These are phyloP conservation scores for Aspergillus pseudotamarii DNA, from an alignment of 2,329 filamentous ascomycete species.

Conservation along the genomic window DNA sequence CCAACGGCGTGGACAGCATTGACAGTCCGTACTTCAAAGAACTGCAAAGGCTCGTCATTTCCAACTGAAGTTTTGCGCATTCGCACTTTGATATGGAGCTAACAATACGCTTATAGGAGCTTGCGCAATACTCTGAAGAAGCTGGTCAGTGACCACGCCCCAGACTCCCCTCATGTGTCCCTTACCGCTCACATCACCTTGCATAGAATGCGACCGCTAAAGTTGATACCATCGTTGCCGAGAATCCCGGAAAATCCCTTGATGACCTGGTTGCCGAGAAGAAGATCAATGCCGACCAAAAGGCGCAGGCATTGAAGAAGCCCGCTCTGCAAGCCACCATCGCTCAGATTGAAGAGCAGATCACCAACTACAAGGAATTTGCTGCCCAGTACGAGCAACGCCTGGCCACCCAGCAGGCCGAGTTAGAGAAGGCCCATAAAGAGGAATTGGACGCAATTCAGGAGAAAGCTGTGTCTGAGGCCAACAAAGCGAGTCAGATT, in stretches of 20 bases:
- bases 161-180: background rate
- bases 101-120: constrained; percentile 58
- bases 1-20: constrained; percentile 62
- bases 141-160: constrained; percentile 64
- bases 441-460: constrained; percentile 58
- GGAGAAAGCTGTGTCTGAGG: constrained; percentile 54
- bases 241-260: constrained; percentile 61
- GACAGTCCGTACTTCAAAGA: constrained; percentile 86
- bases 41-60: constrained; percentile 74
- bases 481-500: constrained; percentile 49
- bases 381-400: constrained; percentile 61
- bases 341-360: constrained; percentile 62
- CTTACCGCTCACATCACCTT: constrained; percentile 20
- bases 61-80: background rate
- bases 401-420: constrained; percentile 58
- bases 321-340: constrained; percentile 60
- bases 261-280: constrained; percentile 64
- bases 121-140: constrained; percentile 95
- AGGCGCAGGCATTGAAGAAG: constrained; percentile 65
- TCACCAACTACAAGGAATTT: constrained; percentile 62
- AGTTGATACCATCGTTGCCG: constrained; percentile 62
- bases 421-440: constrained; percentile 57
- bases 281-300: constrained; percentile 69
- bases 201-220: constrained; percentile 60
- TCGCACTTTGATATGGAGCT: constrained; percentile 15